Evolutionary conservation across 2,329 filamentous ascomycete genomes (phyloP).

Genomic region (Helotiales sp.): DNA sequence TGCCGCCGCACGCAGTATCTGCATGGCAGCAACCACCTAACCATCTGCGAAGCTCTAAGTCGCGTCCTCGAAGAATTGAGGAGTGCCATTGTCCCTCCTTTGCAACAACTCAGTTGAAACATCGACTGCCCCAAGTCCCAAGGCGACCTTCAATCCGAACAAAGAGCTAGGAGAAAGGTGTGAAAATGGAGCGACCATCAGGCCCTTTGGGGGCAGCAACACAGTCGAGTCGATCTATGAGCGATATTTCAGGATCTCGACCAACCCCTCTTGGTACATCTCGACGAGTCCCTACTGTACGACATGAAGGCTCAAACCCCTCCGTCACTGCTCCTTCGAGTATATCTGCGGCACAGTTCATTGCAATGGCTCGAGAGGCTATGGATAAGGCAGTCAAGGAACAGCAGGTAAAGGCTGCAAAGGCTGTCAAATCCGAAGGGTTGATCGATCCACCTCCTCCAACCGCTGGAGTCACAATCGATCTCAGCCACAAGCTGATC

Average conservation of each 20-base stretch:
- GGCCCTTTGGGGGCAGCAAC: constrained; percentile 37
- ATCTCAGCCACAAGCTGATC: constrained; percentile 75
- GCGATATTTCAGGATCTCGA: constrained; percentile 40
- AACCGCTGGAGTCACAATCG: constrained; percentile 70
- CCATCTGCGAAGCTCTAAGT: background rate
- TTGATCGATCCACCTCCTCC: constrained; percentile 59
- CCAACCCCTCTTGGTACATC: constrained; percentile 36
- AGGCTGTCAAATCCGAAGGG: constrained; percentile 46
- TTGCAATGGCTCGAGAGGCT: constrained; percentile 63
- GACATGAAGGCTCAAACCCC: constrained; percentile 44
- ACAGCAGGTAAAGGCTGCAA: constrained; percentile 56
- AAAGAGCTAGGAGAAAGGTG: constrained; percentile 12
- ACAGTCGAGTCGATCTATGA: constrained; percentile 40
- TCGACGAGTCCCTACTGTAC: constrained; percentile 41
- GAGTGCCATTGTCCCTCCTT: background rate
- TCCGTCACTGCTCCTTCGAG: constrained; percentile 50
- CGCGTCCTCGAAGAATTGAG: background rate
- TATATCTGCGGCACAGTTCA: constrained; percentile 63
- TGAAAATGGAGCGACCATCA: constrained; percentile 34
- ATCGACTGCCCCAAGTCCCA: constrained; percentile 22
- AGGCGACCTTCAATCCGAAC: constrained; percentile 19
- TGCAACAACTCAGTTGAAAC: constrained; percentile 25
- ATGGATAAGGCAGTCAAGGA: constrained; percentile 68
- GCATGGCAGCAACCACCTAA: background rate
- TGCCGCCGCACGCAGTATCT: background rate